A percentile compares a stretch with the other conserved stretches of the same genome.
Evolutionary conservation across 106 monocot genomes (phyloP).

Genomic region (Acorus gramineus): DNA sequence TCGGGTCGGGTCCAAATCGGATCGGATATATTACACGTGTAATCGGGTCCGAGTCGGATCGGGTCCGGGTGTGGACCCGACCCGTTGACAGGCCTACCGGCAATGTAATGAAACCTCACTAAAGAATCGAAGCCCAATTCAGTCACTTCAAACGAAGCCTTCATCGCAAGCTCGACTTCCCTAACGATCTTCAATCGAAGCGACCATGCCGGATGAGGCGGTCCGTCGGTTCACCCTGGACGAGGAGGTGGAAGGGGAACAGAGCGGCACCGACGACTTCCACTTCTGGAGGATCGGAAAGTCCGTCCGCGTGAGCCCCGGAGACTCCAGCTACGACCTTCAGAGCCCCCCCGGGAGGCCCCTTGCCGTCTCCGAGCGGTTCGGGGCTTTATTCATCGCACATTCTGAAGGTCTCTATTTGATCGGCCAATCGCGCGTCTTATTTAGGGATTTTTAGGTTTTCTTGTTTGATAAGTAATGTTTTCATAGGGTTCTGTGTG

Average conservation of each 20-base stretch:
- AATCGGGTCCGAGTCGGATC: too few species aligned
- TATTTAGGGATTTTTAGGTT: conserved; percentile 3
- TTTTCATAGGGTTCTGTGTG: conserved; percentile 66
- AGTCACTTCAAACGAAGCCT: too few species aligned
- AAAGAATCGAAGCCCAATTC: too few species aligned
- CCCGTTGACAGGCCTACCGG: too few species aligned
- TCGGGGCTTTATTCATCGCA: conserved; percentile 48
- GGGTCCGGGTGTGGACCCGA: too few species aligned
- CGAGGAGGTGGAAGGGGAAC: conserved; percentile 64
- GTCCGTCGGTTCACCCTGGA: conserved; percentile 8
- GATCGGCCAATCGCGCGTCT: not conserved
- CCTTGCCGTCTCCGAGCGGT: conserved; percentile 49
- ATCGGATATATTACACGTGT: too few species aligned
- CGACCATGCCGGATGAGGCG: too few species aligned
- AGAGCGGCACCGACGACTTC: conserved; percentile 43
- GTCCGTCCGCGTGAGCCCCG: conserved; percentile 51
- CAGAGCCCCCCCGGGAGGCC: conserved; percentile 45
- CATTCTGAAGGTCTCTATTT: conserved; percentile 44
- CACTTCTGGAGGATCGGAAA: conserved; percentile 71
- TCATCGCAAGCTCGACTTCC: too few species aligned
- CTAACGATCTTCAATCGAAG: too few species aligned
- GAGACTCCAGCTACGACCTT: conserved; percentile 43
- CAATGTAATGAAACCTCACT: too few species aligned
- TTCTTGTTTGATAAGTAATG: not conserved
- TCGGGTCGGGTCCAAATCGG: too few species aligned